Conservation (phyloP, 2,329 filamentous ascomycete species). For the Sclerotinia subarctica region DNA sequence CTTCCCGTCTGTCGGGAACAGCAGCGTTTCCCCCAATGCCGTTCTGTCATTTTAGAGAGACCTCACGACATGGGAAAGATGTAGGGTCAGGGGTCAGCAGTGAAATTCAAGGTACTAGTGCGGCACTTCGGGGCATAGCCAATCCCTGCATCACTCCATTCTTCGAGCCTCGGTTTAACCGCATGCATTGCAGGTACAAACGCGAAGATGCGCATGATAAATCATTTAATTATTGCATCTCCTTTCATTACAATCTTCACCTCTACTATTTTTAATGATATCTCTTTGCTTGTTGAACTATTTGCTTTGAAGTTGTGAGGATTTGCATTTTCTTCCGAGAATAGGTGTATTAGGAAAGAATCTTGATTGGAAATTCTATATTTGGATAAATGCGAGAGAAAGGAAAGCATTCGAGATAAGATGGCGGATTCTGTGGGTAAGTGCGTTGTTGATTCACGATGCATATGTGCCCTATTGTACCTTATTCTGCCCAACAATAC, state of each 20-base stretch:
- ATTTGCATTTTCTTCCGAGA: neutral
- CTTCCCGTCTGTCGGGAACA: neutral
- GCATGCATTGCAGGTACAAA: constrained; percentile 6
- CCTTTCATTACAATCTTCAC: constrained; percentile 8
- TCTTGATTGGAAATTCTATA: neutral
- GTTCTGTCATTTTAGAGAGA: neutral
- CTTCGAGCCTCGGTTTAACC: constrained; percentile 16
- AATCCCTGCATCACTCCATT: constrained; percentile 12
- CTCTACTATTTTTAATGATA: neutral
- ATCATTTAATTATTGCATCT: constrained; percentile 13
- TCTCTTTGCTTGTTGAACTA: constrained; percentile 3
- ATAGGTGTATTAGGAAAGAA: neutral
- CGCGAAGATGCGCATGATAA: constrained; percentile 18
- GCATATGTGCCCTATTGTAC: constrained; percentile 6
- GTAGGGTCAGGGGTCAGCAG: neutral
- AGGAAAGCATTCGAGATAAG: constrained; percentile 27
- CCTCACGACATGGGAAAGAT: neutral
- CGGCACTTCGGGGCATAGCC: neutral
- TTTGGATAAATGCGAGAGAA: constrained; percentile 17
- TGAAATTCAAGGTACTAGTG: neutral
- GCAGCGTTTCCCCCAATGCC: neutral
- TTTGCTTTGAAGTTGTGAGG: neutral
- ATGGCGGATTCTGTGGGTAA: constrained; percentile 55
- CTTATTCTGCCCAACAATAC: constrained; percentile 7
- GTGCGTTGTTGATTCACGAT: constrained; percentile 23